Evolutionary conservation across 2,329 filamentous ascomycete species (phyloP), one percentile per base, ranked within the genome.

Genomic region (Pezicula rhizophila): DNA sequence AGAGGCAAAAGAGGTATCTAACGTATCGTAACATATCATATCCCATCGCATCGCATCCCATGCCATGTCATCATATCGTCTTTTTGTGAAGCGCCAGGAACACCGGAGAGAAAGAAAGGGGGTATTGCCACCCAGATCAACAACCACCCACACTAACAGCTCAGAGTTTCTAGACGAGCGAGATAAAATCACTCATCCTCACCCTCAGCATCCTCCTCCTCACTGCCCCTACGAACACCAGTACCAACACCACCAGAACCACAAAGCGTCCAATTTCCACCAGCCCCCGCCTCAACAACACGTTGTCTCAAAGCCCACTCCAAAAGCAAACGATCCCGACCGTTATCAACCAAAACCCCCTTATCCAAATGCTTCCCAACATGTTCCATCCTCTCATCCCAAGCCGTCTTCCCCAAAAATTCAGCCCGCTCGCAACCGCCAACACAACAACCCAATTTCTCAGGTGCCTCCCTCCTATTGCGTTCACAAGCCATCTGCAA

Each of bases 311-410:
- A 10, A 14, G 57, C 58, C 60, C 60, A 62, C 4, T 44, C 31
- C 2, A 62, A 43, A 23, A 61, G 50, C 11, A 55, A 40, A 0
- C 28, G 8, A 51, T 62, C 60, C 11, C 48, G 31, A 5, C 47
- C 52, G 5, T 58, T 47, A 2, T 50, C 25, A 1, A 15, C 64
- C 3, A 60, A 51, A 4, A 68, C 70, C 0, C 68, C 70, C 26
- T 69, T 71, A 66, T 93, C 89, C 41, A 92, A 75, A 64, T 96
- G 91, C 50, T 80, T 76, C 0, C 87, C 89, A 2, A 95, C 80
- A 67, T 96, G 91, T 66, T 96, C 91, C 82, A 95, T 89, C 20
- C 87, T 76, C 49, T 84, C 77, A 50, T 93, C 86, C 90, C 90
- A 96, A 10, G 80, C 72, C 76, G 0, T 63, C 52, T 0, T 85